Evolutionary conservation across 495 filamentous ascomycete species (phyloP).

Genomic region (Penicillium mononematosum): DNA sequence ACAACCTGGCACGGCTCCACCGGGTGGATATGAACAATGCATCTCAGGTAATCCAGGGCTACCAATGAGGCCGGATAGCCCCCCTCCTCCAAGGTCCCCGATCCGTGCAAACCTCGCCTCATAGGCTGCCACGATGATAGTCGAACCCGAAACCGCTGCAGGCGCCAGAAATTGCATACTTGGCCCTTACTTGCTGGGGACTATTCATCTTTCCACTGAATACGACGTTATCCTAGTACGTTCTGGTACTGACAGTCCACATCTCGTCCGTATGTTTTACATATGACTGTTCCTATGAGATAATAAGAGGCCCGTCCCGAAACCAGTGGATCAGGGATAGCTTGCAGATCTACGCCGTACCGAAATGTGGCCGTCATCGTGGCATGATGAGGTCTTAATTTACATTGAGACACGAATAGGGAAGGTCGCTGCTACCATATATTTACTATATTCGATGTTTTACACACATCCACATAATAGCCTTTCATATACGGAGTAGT

Average conservation of each 20-base stretch:
- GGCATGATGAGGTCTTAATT: constrained; percentile 8
- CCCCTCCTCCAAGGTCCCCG: constrained; percentile 34
- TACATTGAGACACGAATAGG: neutral
- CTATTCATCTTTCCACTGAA: neutral
- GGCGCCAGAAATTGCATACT: constrained; percentile 24
- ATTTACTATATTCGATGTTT: neutral
- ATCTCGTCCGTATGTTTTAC: neutral
- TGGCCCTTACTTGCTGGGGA: constrained; percentile 3
- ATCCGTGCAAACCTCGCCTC: constrained; percentile 17
- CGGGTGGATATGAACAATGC: constrained; percentile 8
- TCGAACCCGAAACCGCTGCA: constrained; percentile 23
- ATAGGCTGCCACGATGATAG: constrained; percentile 22
- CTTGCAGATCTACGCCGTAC: constrained; percentile 10
- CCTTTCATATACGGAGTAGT: neutral
- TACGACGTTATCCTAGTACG: neutral
- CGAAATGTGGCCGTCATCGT: constrained; percentile 16
- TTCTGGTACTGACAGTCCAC: neutral
- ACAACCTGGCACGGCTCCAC: constrained; percentile 3
- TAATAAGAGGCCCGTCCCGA: constrained; percentile 28
- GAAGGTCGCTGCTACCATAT: neutral
- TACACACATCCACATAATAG: neutral
- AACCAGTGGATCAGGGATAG: constrained; percentile 6
- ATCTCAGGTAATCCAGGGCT: constrained; percentile 14
- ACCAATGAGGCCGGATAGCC: constrained; percentile 21
- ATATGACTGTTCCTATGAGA: constrained; percentile 21